A percentile compares a stretch with the other conserved stretches of the same genome.
Evolutionary conservation across 78 protist species (phyloP).

Genomic region (Dictyostelium discoideum): dicty_2.7 NC_007088.5:2412501-2413000

Average conservation of each 20-base stretch:
- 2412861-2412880: not conserved
- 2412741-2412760: slow-evolving; percentile 2
- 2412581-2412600: not conserved
- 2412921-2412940: slow-evolving; percentile 26
- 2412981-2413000: not conserved
- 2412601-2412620: not conserved
- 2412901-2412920: not conserved
- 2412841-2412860: not conserved
- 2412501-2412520: not conserved
- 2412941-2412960: not conserved
- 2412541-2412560: not conserved
- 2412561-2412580: not conserved
- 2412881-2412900: not conserved
- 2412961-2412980: not conserved
- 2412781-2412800: not conserved
- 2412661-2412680: not conserved
- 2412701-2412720: not conserved
- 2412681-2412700: not conserved
- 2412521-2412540: not conserved
- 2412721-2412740: not conserved
- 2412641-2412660: not conserved
- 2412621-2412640: not conserved
- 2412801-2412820: not conserved
- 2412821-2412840: not conserved
- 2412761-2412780: not conserved